Base-by-base conservation (phyloP, 345 rosid species). In the Pistacia atlantica region DNA sequence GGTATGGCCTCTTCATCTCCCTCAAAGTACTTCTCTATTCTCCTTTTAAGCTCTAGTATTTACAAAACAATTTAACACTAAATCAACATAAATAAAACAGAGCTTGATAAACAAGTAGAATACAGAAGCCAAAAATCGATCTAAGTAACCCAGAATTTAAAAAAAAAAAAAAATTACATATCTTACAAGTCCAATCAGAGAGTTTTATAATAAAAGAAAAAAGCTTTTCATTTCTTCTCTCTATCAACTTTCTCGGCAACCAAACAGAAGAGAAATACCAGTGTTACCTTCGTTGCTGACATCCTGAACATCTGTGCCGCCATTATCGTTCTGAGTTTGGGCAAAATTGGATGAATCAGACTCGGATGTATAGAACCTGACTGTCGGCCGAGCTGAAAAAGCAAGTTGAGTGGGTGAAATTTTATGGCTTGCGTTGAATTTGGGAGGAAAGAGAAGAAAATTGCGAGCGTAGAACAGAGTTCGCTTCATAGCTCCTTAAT, bases 1-100 rank as follows among this genome's bases (percentile, higher is more conserved):
- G 96, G 97, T 4, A 93, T 66, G 8, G 88, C 91, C 20, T 85
- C 90, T 12, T 74, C 88, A 65, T 93, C 85, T 13, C 88, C 94
- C 35, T 85, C 92, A 46, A 82, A 70, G 67, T 76, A 87, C 75
- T 72, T 86, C 42, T 79, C 74, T 61, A 93, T 88, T 71, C 83
- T 81, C 74, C 38, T 79, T 73, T 84, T 91, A 69, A 93, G 85
- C 86, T 90, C 98, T 93, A 25, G 25, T 25, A 83, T 2, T 25
- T 35, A 11, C 31, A 46, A 57, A 13, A 20, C 17, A 20, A 20
- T 56, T 56, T n/a, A 17, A 56, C 59, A 56, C 5, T 4, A 18
- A 56, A 42, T 42, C 46, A 42, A 7, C 42, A 38, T 38, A 38
- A 38, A 6, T 38, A 38, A 38, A 4, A 38, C 5, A 37, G 42